Evolutionary conservation across 495 filamentous ascomycete species (phyloP), one percentile per base, ranked within the genome.

Genomic region (Cenococcum geophilum): DNA sequence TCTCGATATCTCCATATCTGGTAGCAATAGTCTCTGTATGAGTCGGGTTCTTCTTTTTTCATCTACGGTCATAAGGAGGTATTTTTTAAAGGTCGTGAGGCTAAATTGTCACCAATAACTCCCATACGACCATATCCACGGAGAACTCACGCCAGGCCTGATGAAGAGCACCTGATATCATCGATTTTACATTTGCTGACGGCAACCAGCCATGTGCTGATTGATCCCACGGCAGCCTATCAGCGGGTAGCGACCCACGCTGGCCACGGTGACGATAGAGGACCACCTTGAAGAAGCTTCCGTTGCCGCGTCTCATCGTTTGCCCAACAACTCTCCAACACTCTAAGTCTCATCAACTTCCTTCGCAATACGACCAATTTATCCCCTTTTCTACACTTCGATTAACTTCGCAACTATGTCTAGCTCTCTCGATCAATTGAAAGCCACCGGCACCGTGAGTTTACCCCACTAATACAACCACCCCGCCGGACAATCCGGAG

Each of bases 381-480:
- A 27, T 36, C 54, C 54, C 16, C 27, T 5, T 5, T 18, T 16
- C 23, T 36, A n/a, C 34, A 20, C 2, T 23, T 18, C 54, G 11
- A 40, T n/a, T 36, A 37, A 14, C 8, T n/a, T 22, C 40, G 37
- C 25, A 42, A 60, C 20, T 64, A 95, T 95, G 90, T 74, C 88
- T 71, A 86, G 73, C 76, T 89, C 92, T 77, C 85, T 98, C 62
- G 93, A 97, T 70, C 91, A 97, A 80, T 83, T 98, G 70, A 98
- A 98, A 82, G 86, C 88, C 76, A 78, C 88, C 72, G 95, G 93
- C 84, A 98, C 93, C 67, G 89, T 95, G 82, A 74, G 89, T 87
- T 69, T 72, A 72, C 74, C 62, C 63, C 66, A 59, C 62, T 55
- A 43, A 54, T 54, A 45, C 23, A 68, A 69, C 65, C 59, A 55